phyloP scores from a whole-genome alignment of 1,284 basidiomycete genomes.

The Paramarasmius palmivorus region DNA sequence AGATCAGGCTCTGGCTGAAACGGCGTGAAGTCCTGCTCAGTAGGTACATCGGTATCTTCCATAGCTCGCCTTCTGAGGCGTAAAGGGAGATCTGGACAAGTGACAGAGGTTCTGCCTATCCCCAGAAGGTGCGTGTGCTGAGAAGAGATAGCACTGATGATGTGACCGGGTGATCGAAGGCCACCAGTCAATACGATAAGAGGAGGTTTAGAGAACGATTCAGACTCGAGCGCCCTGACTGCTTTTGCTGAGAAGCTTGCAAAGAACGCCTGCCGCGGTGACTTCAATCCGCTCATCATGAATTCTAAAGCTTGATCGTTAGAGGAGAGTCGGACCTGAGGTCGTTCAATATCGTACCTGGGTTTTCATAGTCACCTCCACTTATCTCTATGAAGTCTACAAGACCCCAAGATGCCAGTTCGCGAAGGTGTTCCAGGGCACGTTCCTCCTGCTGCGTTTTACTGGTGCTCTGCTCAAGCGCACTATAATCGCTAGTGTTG shows the following conservation, averaged over 20 bases:
- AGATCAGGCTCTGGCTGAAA: constrained; percentile 42
- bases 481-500: constrained; percentile 83
- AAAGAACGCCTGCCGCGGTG: constrained; percentile 60
- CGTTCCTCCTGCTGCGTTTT: constrained; percentile 38
- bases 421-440: constrained; percentile 64
- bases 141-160: constrained; percentile 53
- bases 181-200: constrained; percentile 83
- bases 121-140: constrained; percentile 75
- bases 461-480: constrained; percentile 29
- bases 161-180: constrained; percentile 60
- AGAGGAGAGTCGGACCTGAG: too few relatives aligned
- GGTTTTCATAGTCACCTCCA: constrained; percentile 85
- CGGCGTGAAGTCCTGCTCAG: constrained; percentile 24
- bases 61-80: constrained; percentile 28
- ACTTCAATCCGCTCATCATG: constrained; percentile 28
- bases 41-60: constrained; percentile 14
- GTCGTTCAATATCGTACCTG: too few relatives aligned
- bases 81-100: constrained; percentile 63
- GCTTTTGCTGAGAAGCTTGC: constrained; percentile 57
- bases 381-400: constrained; percentile 88
- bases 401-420: constrained; percentile 62
- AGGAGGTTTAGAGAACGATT: constrained; percentile 39
- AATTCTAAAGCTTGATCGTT: too few relatives aligned
- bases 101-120: constrained; percentile 69
- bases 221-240: constrained; percentile 39